Evolutionary conservation across 73 alveolate genomes (phyloP).

Genomic region (Paramecium biaurelia): DNA sequence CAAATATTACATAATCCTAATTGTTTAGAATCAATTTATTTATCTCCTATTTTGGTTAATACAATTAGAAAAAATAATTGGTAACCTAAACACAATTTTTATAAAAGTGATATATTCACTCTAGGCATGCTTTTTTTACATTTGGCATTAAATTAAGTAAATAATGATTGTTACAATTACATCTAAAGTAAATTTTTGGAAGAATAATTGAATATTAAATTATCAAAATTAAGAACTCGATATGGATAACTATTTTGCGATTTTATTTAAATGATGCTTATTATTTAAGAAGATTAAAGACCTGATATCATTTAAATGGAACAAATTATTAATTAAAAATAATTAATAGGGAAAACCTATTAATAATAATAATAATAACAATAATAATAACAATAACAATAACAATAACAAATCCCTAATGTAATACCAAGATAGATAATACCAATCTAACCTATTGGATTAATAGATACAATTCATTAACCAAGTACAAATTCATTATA

Average conservation of each 20-base stretch:
- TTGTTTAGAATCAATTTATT: neutral
- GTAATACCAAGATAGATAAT: neutral
- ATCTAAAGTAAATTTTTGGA: neutral
- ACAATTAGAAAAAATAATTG: neutral
- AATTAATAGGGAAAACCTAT: neutral
- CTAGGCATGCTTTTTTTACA: constrained; percentile 56
- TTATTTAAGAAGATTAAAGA: neutral
- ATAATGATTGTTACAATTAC: constrained; percentile 23
- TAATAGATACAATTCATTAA: neutral
- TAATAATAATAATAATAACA: neutral
- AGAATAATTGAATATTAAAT: neutral
- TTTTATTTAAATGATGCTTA: neutral
- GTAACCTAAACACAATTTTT: constrained; percentile 51
- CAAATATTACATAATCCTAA: constrained; percentile 4
- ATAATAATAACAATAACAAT: neutral
- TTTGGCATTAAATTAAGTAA: constrained; percentile 1
- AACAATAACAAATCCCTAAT: neutral
- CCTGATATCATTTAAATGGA: neutral
- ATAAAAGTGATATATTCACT: constrained; percentile 62
- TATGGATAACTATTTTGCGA: neutral
- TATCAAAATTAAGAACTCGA: neutral
- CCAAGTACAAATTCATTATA: neutral
- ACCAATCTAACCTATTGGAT: neutral
- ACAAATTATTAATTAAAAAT: neutral
- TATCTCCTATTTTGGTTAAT: constrained; percentile 28